A percentile compares a stretch with the other conserved stretches of the same genome.
Evolutionary conservation across 75 land plant species (phyloP).

Genomic region (Larix kaempferi): DNA sequence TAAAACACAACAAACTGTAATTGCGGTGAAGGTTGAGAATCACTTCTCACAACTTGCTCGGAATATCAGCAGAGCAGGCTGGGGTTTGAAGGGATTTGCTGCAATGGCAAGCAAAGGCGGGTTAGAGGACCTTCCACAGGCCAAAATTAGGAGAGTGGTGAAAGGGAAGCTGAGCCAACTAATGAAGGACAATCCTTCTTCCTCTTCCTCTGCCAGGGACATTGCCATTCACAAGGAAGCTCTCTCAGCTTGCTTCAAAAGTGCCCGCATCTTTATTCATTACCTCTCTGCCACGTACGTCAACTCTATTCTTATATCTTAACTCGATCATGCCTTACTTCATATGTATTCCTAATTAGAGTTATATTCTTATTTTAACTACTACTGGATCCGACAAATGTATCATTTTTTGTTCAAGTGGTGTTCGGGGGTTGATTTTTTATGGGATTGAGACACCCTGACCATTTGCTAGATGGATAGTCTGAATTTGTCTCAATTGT

Average conservation of each 20-base stretch:
- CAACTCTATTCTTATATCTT: neutral
- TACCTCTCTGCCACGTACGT: slow-evolving; percentile 89
- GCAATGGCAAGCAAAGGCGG: slow-evolving; percentile 4
- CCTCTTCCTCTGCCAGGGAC: slow-evolving; percentile 31
- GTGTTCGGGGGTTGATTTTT: no score
- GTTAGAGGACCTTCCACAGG: slow-evolving; percentile 71
- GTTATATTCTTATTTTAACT: no score
- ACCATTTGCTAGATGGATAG: no score
- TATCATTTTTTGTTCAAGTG: no score
- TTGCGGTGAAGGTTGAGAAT: no score
- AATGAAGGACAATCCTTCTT: slow-evolving; percentile 2
- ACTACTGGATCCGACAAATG: no score
- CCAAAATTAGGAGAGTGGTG: slow-evolving; percentile 81
- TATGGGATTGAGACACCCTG: no score
- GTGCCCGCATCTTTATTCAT: slow-evolving; percentile 89
- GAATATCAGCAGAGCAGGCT: neutral
- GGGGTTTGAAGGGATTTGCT: slow-evolving; percentile 16
- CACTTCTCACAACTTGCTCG: no score
- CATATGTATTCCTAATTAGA: no score
- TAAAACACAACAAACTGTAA: no score
- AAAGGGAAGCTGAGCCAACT: slow-evolving; percentile 73
- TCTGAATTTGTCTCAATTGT: no score
- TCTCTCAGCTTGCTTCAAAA: slow-evolving; percentile 74
- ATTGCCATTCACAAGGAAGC: slow-evolving; percentile 63
- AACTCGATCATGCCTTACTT: no score